Base-by-base conservation (phyloP, 2,329 filamentous ascomycete genomes). In the Beauveria caledonica region DNA sequence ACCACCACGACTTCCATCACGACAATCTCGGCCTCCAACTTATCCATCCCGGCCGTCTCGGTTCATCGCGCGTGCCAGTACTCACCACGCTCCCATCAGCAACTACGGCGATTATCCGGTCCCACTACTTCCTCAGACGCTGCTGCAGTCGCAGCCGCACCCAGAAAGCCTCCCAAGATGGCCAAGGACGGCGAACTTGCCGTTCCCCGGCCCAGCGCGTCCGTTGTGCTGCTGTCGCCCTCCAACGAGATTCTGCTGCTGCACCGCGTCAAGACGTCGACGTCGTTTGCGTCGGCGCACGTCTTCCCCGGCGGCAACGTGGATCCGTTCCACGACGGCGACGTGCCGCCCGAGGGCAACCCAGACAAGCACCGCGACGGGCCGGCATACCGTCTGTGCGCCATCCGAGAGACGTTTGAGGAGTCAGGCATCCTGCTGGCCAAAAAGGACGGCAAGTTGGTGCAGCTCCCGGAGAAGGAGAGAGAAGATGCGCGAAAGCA, bases 241-340 rank as follows among this genome's bases (percentile, higher is more conserved):
- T 80, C 82, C 55, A 97, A 97, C 72, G 86, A 96, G 71, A 85
- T 97, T 51, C 82, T 99, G 1, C 84, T 97, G 19, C 84, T 97
- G 9, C 92, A 92, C 72, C 87, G 94, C 63, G 90, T 96, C 3
- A 82, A 87, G 64, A 91, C 88, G 1, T 94, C 90, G 0, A 85
- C 84, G 1, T 88, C 92, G 3, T 97, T 97, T 69, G 84, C 93
- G 4, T 93, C 90, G 0, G 94, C 93, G 0, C 92, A 97, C 70
- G 94, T 99, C 63, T 99, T 99, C 66, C 93, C 94, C 0, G 94
- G 94, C 39, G 94, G 94, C 6, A 92, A 92, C 67, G 80, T 96
- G 23, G 88, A 91, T 13, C 73, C 83, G 0, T 82, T 83, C 21
- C 90, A 96, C 68, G 93, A 97, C 66, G 92, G 89, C 3, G 65